Evolutionary conservation across 768 basidiomycete species (phyloP), one percentile per base, ranked within the genome.

Genomic region (Dictyophora rubrovolvata): DNA sequence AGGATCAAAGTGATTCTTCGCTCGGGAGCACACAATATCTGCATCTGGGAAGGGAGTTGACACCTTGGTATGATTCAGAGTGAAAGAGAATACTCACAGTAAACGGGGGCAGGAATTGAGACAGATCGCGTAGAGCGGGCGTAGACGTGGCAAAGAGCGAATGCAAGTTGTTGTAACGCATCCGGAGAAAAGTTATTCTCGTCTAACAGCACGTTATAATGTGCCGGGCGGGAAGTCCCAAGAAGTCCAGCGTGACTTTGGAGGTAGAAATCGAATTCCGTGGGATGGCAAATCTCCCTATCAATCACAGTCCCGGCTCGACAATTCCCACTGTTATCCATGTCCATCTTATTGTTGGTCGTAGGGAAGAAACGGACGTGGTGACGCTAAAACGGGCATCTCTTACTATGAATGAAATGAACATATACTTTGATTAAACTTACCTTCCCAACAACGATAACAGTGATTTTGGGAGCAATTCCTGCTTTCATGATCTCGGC

Each of bases 281-380:
- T 78, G 0, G 87, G 86, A 64, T 87, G 84, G 0, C 79, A 77
- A 48, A 89, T 81, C 4, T 81, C 83, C 1, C 74, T 74, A 65
- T 92, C 89, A 21, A 89, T 78, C 14, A 92, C 86, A 0, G 87
- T 87, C 8, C 89, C 89, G 0, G 89, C 87, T 1, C 78, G 80
- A 63, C 82, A 84, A 65, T 92, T 92, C 1, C 83, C 85, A 58
- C 81, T 85, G 55, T 73, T 76, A 63, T 91, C 89, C 0, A 73
- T 79, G 9, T 85, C 79, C 7, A 64, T 62, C 0, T 58, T 56
- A 6, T 67, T 66, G 28, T 17, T 36, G 46, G 21, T 21, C 37
- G 59, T 64, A 0, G 83, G 83, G 74, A 86, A 85, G 69, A 85
- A 79, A 17, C 73, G 73, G 34, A 74, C 73, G 5, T 74, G 71